These are phyloP conservation scores for Ulmus americana DNA, from an alignment of 331 rosid species.

Conservation along the genomic window DNA sequence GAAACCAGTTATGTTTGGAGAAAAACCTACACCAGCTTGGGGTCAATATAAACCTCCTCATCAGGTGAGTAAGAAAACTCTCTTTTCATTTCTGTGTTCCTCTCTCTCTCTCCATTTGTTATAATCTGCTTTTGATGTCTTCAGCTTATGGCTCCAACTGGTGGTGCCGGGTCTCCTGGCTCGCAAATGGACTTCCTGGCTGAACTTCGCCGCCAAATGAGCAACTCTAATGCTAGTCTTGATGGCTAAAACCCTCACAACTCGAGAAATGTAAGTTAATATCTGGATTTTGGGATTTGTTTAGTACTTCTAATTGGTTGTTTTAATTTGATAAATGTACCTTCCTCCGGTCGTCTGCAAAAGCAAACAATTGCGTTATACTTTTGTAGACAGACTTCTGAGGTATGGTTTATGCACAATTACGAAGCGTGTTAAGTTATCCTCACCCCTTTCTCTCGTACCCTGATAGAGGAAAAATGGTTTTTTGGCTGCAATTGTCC, in stretches of 20 bases:
- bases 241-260: slow-evolving; percentile 18
- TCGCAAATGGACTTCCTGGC: slow-evolving; percentile 51
- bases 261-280: background rate
- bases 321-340: too few species aligned
- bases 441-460: too few species aligned
- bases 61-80: slow-evolving; percentile 36
- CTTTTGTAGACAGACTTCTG: too few species aligned
- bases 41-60: slow-evolving; percentile 52
- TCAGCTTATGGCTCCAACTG: slow-evolving; percentile 38
- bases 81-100: background rate
- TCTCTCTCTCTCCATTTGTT: background rate
- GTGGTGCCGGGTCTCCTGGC: slow-evolving; percentile 29
- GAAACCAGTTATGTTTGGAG: slow-evolving; percentile 51
- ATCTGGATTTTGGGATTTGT: background rate
- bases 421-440: too few species aligned
- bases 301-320: too few species aligned
- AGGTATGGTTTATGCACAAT: too few species aligned
- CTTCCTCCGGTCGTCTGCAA: too few species aligned
- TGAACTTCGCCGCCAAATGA: slow-evolving; percentile 52
- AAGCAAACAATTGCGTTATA: too few species aligned
- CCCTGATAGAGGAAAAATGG: too few species aligned
- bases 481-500: too few species aligned
- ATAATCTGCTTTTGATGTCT: slow-evolving; percentile 1
- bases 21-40: slow-evolving; percentile 47
- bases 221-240: slow-evolving; percentile 22